Evolutionary conservation across 352 stramenopile species (phyloP).

Genomic region (Globisporangium polare): DNA sequence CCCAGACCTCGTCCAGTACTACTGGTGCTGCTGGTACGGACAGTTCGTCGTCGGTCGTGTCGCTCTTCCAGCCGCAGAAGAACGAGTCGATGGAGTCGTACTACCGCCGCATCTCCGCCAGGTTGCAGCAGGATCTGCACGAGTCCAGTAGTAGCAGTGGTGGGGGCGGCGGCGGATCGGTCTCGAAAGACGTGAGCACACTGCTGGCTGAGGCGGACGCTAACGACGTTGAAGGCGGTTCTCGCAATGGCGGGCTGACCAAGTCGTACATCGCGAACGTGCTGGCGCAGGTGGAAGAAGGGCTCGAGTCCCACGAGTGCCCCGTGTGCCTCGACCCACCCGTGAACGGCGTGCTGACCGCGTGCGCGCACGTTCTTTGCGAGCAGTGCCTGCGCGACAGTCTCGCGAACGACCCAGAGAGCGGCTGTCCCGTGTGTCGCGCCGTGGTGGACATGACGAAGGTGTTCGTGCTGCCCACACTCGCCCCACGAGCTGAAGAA

Average conservation of each 20-base stretch:
- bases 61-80: slow-evolving; percentile 41
- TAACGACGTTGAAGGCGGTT: neutral
- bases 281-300: slow-evolving; percentile 76
- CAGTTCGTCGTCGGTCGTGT: slow-evolving; percentile 10
- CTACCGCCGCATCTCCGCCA: slow-evolving; percentile 51
- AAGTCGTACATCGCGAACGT: slow-evolving; percentile 66
- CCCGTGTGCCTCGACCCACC: slow-evolving; percentile 82
- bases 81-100: slow-evolving; percentile 57
- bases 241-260: slow-evolving; percentile 23
- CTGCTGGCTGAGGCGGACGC: neutral
- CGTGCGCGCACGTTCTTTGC: slow-evolving; percentile 86
- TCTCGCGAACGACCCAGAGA: slow-evolving; percentile 50
- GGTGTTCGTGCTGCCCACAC: slow-evolving; percentile 45
- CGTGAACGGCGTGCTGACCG: slow-evolving; percentile 65
- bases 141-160: slow-evolving; percentile 9
- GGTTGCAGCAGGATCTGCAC: slow-evolving; percentile 49
- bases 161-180: neutral
- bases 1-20: neutral
- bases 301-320: slow-evolving; percentile 77
- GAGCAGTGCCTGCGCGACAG: slow-evolving; percentile 64
- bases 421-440: slow-evolving; percentile 76
- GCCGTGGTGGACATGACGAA: slow-evolving; percentile 53
- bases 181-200: neutral
- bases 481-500: slow-evolving; percentile 14
- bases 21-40: neutral